Conservation (phyloP, 179 eudicot species). For the Beta corolliflora region DNA sequence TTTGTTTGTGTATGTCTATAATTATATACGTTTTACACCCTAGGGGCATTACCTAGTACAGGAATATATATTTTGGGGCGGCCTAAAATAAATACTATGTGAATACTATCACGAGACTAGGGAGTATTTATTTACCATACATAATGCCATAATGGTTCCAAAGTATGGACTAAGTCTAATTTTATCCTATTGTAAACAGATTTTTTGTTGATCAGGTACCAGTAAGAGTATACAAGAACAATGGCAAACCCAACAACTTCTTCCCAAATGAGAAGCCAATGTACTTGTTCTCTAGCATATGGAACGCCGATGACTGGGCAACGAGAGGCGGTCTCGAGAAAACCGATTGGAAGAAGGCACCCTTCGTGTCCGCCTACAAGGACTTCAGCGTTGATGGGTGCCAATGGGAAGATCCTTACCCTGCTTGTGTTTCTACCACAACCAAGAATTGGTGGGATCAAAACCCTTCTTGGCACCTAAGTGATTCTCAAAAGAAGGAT, state of each 20-base stretch:
- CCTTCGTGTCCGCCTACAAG: conserved; percentile 87
- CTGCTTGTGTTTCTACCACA: conserved; percentile 81
- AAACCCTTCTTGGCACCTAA: conserved; percentile 75
- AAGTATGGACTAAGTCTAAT: not conserved
- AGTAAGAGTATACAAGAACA: conserved; percentile 79
- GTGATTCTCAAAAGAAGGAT: conserved; percentile 63
- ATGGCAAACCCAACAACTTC: conserved; percentile 70
- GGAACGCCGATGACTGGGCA: conserved; percentile 97
- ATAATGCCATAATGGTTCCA: too few relatives aligned
- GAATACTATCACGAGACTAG: too few relatives aligned
- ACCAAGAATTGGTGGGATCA: conserved; percentile 96
- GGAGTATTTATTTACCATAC: too few relatives aligned
- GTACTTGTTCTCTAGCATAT: conserved; percentile 96
- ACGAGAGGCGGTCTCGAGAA: conserved; percentile 89
- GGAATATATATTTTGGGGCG: too few relatives aligned
- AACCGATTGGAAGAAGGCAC: conserved; percentile 85
- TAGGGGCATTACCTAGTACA: too few relatives aligned
- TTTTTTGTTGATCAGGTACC: conserved; percentile 81
- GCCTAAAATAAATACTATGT: too few relatives aligned
- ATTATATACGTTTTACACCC: too few relatives aligned
- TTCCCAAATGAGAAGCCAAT: conserved; percentile 90
- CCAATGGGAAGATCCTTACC: conserved; percentile 94
- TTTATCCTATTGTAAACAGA: conserved; percentile 34
- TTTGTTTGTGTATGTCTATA: not conserved
- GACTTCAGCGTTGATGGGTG: conserved; percentile 85